Percentiles rank a stretch among this genome's conserved stretches.
phyloP scores from a whole-genome alignment of 208 protist species.

The Trypanosoma mega region DNA sequence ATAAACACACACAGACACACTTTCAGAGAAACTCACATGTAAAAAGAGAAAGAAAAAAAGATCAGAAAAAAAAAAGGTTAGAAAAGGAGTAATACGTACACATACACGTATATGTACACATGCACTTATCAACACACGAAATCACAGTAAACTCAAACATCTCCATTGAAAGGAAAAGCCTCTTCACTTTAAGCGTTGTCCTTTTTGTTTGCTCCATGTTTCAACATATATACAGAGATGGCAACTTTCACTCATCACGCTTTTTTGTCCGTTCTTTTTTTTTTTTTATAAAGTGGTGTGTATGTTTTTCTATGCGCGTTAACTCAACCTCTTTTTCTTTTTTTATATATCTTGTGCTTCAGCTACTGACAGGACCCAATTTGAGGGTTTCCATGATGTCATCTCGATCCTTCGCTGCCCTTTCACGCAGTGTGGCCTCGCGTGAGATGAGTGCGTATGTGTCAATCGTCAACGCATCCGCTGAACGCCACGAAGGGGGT shows the following conservation, averaged over 20 bases:
- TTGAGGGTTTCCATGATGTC: constrained; percentile 13
- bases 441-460: constrained; percentile 39
- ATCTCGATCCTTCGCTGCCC: constrained; percentile 37
- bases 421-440: constrained; percentile 46
- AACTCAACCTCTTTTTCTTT: neutral
- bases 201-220: too few relatives aligned
- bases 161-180: too few relatives aligned
- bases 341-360: neutral
- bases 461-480: constrained; percentile 20
- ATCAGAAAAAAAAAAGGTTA: neutral
- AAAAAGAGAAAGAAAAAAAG: constrained; percentile 5
- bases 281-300: too few relatives aligned
- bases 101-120: too few relatives aligned
- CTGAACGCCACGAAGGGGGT: neutral
- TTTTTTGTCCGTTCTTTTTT: too few relatives aligned
- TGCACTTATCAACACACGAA: too few relatives aligned
- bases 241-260: too few relatives aligned
- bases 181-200: too few relatives aligned
- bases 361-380: neutral
- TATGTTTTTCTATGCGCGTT: neutral
- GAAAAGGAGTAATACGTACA: too few relatives aligned
- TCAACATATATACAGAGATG: too few relatives aligned
- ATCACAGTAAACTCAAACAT: too few relatives aligned
- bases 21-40: neutral
- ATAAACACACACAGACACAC: neutral